Evolutionary conservation across 2,329 filamentous ascomycete genomes (phyloP), one percentile per base, ranked within the genome.

Genomic region (Fusarium sp.): DNA sequence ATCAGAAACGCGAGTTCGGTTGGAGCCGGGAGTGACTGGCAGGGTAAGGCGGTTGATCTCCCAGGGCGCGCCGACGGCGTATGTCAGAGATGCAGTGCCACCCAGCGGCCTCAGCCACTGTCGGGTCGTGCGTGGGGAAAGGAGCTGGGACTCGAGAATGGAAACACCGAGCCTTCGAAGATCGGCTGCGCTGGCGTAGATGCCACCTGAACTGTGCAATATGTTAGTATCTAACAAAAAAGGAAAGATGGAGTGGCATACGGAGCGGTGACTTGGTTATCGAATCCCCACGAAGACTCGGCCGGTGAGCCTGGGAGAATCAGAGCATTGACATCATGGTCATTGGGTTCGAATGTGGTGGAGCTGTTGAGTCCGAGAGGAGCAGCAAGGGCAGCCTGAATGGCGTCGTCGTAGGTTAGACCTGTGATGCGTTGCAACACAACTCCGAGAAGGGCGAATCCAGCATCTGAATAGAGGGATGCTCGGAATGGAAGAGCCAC

Each of bases 1-100:
- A 60, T 81, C 80, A 2, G 79, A 76, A 2, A 79, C 65, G 1
- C 79, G 78, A 43, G 79, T 81, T 60, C 71, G 73, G 43, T 78
- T 76, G 2, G 64, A 62, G 16, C 14, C 57, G 7, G 57, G 32
- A 6, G 57, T 52, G n/a, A 62, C n/a, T 39, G 25, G 75, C 64
- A 20, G 72, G 37, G 58, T 59, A 37, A 68, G 72, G 5, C 63
- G 76, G 57, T 37, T 52, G 18, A 78, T 78, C 54, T 78, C 75
- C 76, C 76, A 78, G 1, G 73, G 68, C 5, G 68, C 64, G 20
- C 76, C 75, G 30, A 78, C 67, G 6, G 68, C 64, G 35, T 43
- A 60, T 20, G 50, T 56, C 3, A 74, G 67, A 16, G 68, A 68
- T 11, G 56, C 61, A 6, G 73, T 76, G 11, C 65, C 64, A 11